Base-by-base conservation (phyloP, 169 alveolate genomes). In the Eimeria zaria region DNA sequence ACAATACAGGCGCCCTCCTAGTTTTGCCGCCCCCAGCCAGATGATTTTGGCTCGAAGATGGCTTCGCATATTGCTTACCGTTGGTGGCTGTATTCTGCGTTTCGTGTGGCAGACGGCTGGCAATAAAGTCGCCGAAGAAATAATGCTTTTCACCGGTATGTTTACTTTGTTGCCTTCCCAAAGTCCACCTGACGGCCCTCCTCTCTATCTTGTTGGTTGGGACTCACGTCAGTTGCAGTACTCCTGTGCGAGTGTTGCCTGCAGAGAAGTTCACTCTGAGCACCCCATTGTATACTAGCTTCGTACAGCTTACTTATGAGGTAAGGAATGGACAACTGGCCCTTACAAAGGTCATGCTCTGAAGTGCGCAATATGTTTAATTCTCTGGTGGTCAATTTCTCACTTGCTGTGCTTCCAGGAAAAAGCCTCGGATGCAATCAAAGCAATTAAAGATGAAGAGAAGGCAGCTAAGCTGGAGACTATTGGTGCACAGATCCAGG, bases 91-190 rank as follows among this genome's bases (percentile, higher is more conserved):
- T 8, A 14, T 41, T 39, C n/a, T 14, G 36, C 55, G 16, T 48
- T n/a, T 39, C 48, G 39, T 48, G 27, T 22, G 14, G 60, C 73
- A 81, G 89, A 33, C 60, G 39, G 89, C 48, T n/a, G 89, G 89
- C 48, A 1, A 1, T 9, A 51, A n/a, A 1, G 33, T 81, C 24
- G 89, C 89, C 46, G 64, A 81, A 51, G 73, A 46, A 53, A 9
- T 81, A 9, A 2, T 53, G 33, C 44, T 5, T 9, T 18, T 41
- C 14, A n/a, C 67, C 1, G 53, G 73, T 81, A 48, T 30, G 73
- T 16, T 18, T 1, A 30, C n/a, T 12, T 2, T 22, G 8, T 44
- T 39, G 36, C 20, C 27, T 1, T n/a, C 1, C 41, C 87, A 16
- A 24, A 48, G 33, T 41, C 14, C 2, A 41, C 39, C 87, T 2